These are phyloP conservation scores for sunflower (Helianthus annuus) DNA, from an alignment of 129 eudicot species.

Conservation along the genomic window DNA sequence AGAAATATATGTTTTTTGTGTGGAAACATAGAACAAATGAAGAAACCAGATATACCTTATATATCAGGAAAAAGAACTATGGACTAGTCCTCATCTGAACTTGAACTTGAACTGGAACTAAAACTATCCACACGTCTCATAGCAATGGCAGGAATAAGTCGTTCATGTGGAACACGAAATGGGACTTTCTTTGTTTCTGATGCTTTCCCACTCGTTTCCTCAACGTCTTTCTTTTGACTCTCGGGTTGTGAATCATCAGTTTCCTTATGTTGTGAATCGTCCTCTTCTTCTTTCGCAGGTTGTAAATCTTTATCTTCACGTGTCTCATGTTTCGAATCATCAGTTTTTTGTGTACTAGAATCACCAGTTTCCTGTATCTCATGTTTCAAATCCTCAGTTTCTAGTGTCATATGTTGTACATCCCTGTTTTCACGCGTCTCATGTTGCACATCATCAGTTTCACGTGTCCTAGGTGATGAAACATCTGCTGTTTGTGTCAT, in stretches of 20 bases:
- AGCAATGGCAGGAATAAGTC: conserved; percentile 58
- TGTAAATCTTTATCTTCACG: background rate
- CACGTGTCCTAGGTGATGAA: background rate
- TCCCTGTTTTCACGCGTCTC: background rate
- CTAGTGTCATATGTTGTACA: background rate
- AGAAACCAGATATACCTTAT: conserved; percentile 13
- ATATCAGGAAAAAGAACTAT: background rate
- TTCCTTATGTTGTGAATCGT: background rate
- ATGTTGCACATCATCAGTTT: background rate
- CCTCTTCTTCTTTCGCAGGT: background rate
- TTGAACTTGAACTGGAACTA: conserved; percentile 46
- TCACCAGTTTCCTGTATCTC: background rate
- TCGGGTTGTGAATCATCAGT: conserved; percentile 10
- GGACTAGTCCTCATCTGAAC: conserved; percentile 30
- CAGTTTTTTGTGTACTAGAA: background rate
- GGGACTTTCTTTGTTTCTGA: conserved; percentile 27
- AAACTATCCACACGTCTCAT: conserved; percentile 64
- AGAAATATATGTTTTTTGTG: background rate
- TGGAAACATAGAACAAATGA: background rate
- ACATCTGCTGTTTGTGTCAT: background rate
- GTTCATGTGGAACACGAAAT: conserved; percentile 40
- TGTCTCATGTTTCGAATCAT: background rate
- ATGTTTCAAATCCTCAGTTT: background rate
- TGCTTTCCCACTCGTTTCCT: conserved; percentile 11
- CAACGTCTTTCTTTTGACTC: conserved; percentile 20